phyloP scores from a whole-genome alignment of 148 eudicot genomes.

The Euryodendron excelsum region DNA sequence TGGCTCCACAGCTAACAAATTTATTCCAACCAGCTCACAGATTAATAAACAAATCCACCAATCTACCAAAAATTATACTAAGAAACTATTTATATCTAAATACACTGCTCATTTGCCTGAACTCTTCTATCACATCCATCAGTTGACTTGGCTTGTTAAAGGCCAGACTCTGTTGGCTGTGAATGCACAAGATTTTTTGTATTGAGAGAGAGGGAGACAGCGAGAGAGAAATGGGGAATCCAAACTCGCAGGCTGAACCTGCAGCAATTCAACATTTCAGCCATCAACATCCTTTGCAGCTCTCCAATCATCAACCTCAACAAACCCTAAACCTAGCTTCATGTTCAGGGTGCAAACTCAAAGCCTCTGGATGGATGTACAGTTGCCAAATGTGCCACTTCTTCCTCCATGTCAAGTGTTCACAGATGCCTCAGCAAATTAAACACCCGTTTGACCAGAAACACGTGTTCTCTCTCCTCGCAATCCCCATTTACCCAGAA shows the following conservation, averaged over 20 bases:
- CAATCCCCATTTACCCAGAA: constrained; percentile 22
- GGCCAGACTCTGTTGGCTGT: background rate
- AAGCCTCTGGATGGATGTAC: constrained; percentile 25
- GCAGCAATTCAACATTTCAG: constrained; percentile 24
- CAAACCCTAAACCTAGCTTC: constrained; percentile 17
- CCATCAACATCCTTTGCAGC: constrained; percentile 30
- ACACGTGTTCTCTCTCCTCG: constrained; percentile 24
- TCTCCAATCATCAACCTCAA: constrained; percentile 10
- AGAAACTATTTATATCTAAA: too few relatives aligned
- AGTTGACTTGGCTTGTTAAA: background rate
- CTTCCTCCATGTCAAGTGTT: constrained; percentile 35
- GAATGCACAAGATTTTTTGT: too few relatives aligned
- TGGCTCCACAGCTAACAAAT: background rate
- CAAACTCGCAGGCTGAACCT: background rate
- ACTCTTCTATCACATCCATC: background rate
- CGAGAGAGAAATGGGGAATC: constrained; percentile 15
- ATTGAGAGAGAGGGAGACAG: background rate
- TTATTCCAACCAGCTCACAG: background rate
- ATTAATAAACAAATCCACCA: background rate
- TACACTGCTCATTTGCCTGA: too few relatives aligned
- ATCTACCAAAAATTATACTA: background rate
- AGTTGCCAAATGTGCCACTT: constrained; percentile 30
- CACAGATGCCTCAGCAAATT: constrained; percentile 32
- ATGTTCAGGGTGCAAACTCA: constrained; percentile 32
- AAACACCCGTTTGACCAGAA: constrained; percentile 29